Evolutionary conservation across 768 basidiomycete genomes (phyloP).

Genomic region (Boletus subparvulus): DNA sequence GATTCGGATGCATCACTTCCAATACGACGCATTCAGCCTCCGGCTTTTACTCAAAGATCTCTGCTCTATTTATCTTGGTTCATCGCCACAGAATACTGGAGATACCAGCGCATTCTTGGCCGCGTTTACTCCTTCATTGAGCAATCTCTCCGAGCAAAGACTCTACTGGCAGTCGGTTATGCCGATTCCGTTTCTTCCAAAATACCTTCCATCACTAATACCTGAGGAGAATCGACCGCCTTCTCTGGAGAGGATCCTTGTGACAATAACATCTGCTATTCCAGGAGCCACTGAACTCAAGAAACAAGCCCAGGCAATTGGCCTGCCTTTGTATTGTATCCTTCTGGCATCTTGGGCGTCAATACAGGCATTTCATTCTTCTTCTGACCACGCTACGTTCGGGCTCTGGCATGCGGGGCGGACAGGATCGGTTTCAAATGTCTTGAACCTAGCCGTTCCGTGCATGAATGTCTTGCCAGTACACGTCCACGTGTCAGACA

Average conservation of each 20-base stretch:
- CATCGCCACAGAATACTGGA: constrained; percentile 20
- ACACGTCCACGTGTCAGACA: constrained; percentile 24
- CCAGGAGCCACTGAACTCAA: constrained; percentile 44
- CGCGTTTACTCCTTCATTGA: constrained; percentile 19
- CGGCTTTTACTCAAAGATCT: constrained; percentile 42
- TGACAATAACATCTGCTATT: constrained; percentile 41
- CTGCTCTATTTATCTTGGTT: constrained; percentile 33
- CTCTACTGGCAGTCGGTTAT: constrained; percentile 40
- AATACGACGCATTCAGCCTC: constrained; percentile 51
- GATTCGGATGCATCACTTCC: constrained; percentile 47
- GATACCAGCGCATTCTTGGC: constrained; percentile 32
- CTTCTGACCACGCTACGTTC: constrained; percentile 34
- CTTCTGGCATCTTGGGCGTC: constrained; percentile 46
- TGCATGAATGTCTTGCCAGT: constrained; percentile 47
- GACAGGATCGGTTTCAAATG: constrained; percentile 34
- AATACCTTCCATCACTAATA: constrained; percentile 27
- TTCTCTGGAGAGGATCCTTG: constrained; percentile 10
- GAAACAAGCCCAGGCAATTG: constrained; percentile 39
- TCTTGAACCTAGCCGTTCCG: constrained; percentile 42
- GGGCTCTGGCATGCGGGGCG: constrained; percentile 50
- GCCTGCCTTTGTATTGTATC: constrained; percentile 40
- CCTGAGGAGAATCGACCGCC: background rate
- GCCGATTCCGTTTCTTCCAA: constrained; percentile 26
- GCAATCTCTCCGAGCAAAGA: constrained; percentile 21
- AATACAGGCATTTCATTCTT: constrained; percentile 35